Evolutionary conservation across 768 basidiomycete species (phyloP), one percentile per base, ranked within the genome.

Genomic region (Termitomyces eurrhizus): DNA sequence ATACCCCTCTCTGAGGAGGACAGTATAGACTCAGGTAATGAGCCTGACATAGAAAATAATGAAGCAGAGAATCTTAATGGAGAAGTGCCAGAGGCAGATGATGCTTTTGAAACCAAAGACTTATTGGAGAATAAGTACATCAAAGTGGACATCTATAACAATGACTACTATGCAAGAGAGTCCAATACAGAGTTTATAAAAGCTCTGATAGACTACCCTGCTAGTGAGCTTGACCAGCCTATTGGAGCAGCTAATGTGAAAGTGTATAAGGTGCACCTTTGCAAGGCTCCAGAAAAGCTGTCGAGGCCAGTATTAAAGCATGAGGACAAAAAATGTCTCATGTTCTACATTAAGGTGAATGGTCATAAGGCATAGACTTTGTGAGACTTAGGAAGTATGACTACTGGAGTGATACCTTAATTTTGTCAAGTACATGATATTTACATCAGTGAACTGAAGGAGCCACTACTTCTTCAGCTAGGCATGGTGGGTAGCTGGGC

Each of bases 311-410:
- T 41, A 7, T 6, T 44, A 2, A 2, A n/a, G 3, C 3, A 7
- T 9, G n/a, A 44, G 8, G 26, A 48, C 24, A 29, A 33, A 2
- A 29, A 16, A 18, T 35, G 33, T 16, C 32, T 33, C 3, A 4
- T 18, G 4, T 14, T 7, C 1, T 48, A 33, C n/a, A 18, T 33
- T 8, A 4, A 18, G 3, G 32, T 11, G 3, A 8, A 33, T 14
- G 48, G 48, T 3, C 32, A 50, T 8, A 50, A 50, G 29, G 36
- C 52, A 8, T 52, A 21, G 52, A 52, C 69, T 0, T 58, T 71
- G 2, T 69, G 66, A 65, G 70, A 71, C 21, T 61, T 64, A 0
- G 66, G 67, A 3, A 70, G 68, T 24, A 72, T 60, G 0, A 67
- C 1, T 57, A 65, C 33, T 9, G 9, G 50, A 5, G 32, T 51